Evolutionary conservation across 768 basidiomycete species (phyloP).

Genomic region (Boletus fagicola): DNA sequence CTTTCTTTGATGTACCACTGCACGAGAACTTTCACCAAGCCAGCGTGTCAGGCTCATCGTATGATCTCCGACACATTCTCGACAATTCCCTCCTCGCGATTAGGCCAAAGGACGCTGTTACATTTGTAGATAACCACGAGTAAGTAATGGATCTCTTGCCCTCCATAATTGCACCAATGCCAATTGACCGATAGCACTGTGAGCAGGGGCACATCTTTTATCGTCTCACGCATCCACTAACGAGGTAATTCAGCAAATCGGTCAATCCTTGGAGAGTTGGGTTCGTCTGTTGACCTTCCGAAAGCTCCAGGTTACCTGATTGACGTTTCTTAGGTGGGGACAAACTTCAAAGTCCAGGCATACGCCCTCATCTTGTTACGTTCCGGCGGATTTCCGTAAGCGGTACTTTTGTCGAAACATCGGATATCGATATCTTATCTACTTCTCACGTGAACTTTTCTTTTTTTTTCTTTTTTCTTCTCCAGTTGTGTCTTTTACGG

Average conservation of each 20-base stretch:
- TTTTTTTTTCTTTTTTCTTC: not conserved
- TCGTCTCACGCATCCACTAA: constrained; percentile 1
- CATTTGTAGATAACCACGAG: constrained; percentile 92
- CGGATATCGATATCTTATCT: not conserved
- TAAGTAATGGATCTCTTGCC: constrained; percentile 35
- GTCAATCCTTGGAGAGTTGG: constrained; percentile 83
- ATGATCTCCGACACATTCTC: constrained; percentile 75
- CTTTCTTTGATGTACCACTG: constrained; percentile 90
- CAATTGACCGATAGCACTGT: constrained; percentile 53
- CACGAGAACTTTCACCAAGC: constrained; percentile 83
- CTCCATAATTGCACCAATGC: not conserved
- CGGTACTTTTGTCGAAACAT: constrained; percentile 9
- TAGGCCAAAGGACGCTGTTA: constrained; percentile 80
- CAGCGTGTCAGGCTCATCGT: constrained; percentile 61
- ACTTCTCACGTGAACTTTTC: not conserved
- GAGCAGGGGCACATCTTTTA: constrained; percentile 33
- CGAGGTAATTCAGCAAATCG: constrained; percentile 46
- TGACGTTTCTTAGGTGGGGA: constrained; percentile 50
- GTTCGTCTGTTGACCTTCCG: constrained; percentile 37
- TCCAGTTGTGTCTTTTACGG: constrained; percentile 85
- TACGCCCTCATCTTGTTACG: constrained; percentile 79
- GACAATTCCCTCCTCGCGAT: constrained; percentile 63
- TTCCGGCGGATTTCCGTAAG: constrained; percentile 70
- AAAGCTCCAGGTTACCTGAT: not conserved
- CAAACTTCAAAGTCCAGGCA: constrained; percentile 75